Evolutionary conservation across 2,329 filamentous ascomycete species (phyloP).

Genomic region (Penicillium rolfsii): DNA sequence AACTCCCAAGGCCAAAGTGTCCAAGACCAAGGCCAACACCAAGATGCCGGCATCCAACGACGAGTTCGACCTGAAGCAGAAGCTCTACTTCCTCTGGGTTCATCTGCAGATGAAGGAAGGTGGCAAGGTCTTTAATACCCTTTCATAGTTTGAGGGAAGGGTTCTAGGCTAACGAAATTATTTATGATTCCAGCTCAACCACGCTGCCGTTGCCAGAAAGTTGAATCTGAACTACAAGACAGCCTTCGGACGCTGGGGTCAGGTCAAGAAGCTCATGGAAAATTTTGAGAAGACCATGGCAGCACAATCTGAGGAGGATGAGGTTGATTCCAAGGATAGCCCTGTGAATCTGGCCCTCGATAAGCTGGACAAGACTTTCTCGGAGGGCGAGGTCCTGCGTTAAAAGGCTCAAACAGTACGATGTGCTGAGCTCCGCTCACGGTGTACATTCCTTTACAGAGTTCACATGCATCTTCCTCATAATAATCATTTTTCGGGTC

Average conservation of each 20-base stretch:
- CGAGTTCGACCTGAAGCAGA: not conserved
- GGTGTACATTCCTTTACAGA: not conserved
- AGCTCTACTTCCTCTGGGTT: conserved; percentile 1
- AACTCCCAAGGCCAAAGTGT: not conserved
- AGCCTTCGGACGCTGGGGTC: not conserved
- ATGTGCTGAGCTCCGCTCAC: not conserved
- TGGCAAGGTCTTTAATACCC: not conserved
- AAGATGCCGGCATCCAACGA: not conserved
- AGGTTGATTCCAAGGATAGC: not conserved
- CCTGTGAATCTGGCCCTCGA: not conserved
- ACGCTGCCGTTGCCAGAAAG: not conserved
- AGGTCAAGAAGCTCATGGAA: not conserved
- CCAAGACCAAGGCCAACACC: not conserved
- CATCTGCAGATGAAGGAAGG: not conserved
- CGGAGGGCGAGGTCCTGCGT: not conserved
- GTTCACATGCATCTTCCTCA: not conserved
- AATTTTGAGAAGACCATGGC: not conserved
- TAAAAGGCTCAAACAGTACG: not conserved
- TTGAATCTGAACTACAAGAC: not conserved
- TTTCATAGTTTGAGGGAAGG: not conserved
- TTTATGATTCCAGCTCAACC: not conserved
- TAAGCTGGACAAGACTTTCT: not conserved
- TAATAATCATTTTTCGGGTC: no score
- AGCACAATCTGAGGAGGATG: not conserved
- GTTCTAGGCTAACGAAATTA: not conserved